Base-by-base conservation (phyloP, 495 filamentous ascomycete species). In the Clohesyomyces aquaticus region DNA sequence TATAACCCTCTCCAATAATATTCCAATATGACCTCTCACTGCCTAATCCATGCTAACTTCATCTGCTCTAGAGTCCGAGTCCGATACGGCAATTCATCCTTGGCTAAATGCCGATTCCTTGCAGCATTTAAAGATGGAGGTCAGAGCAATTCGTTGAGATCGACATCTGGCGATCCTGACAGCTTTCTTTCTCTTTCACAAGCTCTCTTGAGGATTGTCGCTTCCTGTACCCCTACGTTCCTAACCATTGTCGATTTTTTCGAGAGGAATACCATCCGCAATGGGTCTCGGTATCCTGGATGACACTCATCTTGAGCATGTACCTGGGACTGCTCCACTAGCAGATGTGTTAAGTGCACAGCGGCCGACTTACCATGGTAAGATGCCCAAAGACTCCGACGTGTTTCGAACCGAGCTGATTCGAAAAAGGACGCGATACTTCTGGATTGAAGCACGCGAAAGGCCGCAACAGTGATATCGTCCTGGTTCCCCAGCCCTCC, bases 401-500 rank as follows among this genome's bases (percentile, higher is more conserved):
- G 12, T 54, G 28, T 42, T 32, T 52, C 21, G 1, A 12, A 2
- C 18, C 28, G 26, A n/a, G 22, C 54, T 49, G 32, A 55, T 19
- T 26, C 1, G 22, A 4, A 14, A 19, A 25, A 65, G 61, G 77
- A 10, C 70, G 78, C 10, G 77, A 79, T 51, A 71, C 75, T 9
- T 67, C 63, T 43, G 66, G 72, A 11, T 71, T 81, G 19, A 81
- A 79, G 54, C 75, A 79, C 64, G 77, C 76, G 52, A 63, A 68
- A 16, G 63, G 63, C 18, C 47, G 50, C 26, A 66, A 66, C 63
- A 38, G n/a, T 22, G 63, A 79, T n/a, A 78, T 82, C 52, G 75
- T 81, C 0, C 74, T 80, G 12, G 77, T 80, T 25, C 79, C 79
- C 1, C 78, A 81, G 58, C 78, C 80, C 12, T 77, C 75, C 11